Conservation (phyloP, 768 basidiomycete genomes). For the Coprinopsis strossmayeri region DNA sequence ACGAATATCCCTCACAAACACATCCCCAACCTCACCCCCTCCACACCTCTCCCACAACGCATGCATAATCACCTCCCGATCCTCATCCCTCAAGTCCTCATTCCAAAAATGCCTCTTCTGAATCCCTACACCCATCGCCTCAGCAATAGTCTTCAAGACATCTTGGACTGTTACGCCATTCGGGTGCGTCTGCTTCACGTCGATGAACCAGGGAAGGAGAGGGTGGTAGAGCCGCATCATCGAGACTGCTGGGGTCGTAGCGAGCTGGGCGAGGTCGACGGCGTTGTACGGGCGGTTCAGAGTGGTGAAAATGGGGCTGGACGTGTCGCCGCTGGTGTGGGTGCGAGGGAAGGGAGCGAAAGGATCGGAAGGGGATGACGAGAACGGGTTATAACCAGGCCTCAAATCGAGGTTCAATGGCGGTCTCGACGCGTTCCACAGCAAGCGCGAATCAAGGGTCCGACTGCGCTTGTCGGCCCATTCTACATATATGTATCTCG, state of each 20-base stretch:
- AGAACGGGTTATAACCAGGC: too few species aligned
- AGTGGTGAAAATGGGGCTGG: constrained; percentile 35
- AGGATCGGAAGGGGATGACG: constrained; percentile 43
- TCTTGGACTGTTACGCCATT: constrained; percentile 56
- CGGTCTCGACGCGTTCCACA: too few species aligned
- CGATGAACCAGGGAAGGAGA: constrained; percentile 62
- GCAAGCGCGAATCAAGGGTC: too few species aligned
- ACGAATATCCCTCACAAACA: constrained; percentile 44
- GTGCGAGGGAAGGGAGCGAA: too few species aligned
- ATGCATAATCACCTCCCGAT: constrained; percentile 34
- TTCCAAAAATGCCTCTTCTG: constrained; percentile 51
- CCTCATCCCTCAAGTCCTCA: constrained; percentile 40
- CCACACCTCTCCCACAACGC: constrained; percentile 42
- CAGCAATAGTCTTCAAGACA: constrained; percentile 41
- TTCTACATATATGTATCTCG: too few species aligned
- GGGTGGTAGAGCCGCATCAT: constrained; percentile 53
- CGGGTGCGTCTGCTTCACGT: constrained; percentile 37
- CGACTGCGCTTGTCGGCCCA: constrained; percentile 19
- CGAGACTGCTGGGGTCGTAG: constrained; percentile 41
- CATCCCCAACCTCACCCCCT: constrained; percentile 23
- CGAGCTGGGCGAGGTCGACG: constrained; percentile 49
- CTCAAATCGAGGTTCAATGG: too few species aligned
- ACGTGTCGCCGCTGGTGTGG: constrained; percentile 24
- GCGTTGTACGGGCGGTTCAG: constrained; percentile 35
- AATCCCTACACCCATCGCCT: constrained; percentile 38